These are phyloP conservation scores for Oryza officinalis DNA, from an alignment of 176 grass and related monocot species.

Conservation along the genomic window DNA sequence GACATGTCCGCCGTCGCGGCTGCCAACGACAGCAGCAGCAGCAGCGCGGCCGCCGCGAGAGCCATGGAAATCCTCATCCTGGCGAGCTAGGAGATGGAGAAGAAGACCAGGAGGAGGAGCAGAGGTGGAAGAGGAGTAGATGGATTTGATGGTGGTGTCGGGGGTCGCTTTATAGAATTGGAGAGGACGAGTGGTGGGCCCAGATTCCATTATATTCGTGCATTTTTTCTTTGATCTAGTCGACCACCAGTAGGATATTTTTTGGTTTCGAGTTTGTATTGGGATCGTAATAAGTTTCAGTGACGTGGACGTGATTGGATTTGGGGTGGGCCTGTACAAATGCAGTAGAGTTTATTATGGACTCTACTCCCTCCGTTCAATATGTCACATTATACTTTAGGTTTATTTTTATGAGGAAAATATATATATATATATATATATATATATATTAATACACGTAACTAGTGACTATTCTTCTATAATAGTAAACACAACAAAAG, in stretches of 20 bases:
- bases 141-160: background rate
- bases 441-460: too few relatives aligned
- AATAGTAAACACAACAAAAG: too few relatives aligned
- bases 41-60: slow-evolving; percentile 10
- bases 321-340: too few relatives aligned
- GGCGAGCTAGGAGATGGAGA: background rate
- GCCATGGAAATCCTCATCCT: slow-evolving; percentile 43
- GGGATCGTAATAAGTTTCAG: background rate
- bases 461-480: too few relatives aligned
- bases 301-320: slow-evolving; percentile 32
- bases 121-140: background rate
- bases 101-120: background rate
- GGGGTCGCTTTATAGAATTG: slow-evolving; percentile 68
- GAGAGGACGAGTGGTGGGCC: slow-evolving; percentile 31
- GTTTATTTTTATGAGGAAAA: too few relatives aligned
- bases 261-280: background rate
- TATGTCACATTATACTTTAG: too few relatives aligned
- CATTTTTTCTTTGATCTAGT: background rate
- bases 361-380: too few relatives aligned
- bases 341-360: too few relatives aligned
- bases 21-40: slow-evolving; percentile 32
- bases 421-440: too few relatives aligned
- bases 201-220: slow-evolving; percentile 37
- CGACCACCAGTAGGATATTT: slow-evolving; percentile 31
- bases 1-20: slow-evolving; percentile 52